Base-by-base conservation (phyloP, 768 basidiomycete genomes). In the Coprinopsis sp. region DNA sequence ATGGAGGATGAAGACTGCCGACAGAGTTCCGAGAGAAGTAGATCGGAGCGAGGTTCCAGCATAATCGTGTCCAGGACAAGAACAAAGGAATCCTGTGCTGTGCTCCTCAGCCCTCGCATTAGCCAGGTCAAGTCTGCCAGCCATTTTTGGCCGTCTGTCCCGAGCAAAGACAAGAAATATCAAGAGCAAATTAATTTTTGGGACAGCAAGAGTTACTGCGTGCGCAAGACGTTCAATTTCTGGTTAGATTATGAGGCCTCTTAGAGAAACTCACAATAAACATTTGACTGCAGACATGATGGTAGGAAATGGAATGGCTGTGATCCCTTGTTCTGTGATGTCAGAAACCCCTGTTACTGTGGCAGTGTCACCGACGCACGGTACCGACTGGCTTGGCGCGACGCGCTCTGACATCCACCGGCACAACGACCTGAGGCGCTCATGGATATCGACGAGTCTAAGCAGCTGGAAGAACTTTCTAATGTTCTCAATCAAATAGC, bases 381-480 rank as follows among this genome's bases (percentile, higher is more conserved):
- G n/a, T n/a, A n/a, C n/a, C 39, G 18, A 27, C 27, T 22, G 11
- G 37, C 25, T 37, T 24, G 36, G 44, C 40, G 45, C 49, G 37
- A 51, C 52, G 51, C 54, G 54, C 43, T 46, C 37, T 33, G 29
- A 30, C n/a, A 28, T 12, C 5, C 48, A 37, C 41, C 43, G 45
- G 23, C 46, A 29, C 13, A 28, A 18, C 18, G 19, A 22, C 43
- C 37, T 23, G 22, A 24, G 46, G 22, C 46, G 12, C 7, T 14
- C n/a, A 28, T 22, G 14, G 24, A 40, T 34, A 84, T 82, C 81
- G 73, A 82, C 59, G 77, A 81, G 55, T 62, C 73, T 24, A 68
- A 78, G 46, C 71, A 76, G 23, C 73, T 90, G 45, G 82, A 87
- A 40, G 82, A 80, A 7, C 70, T 89, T 11, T 72, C 77, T 4